A percentile compares a stretch with the other conserved stretches of the same genome.
These are phyloP conservation scores for Borealophlyctis nickersoniae DNA, from an alignment of 192 early-diverging fungal species.

Conservation along the genomic window DNA sequence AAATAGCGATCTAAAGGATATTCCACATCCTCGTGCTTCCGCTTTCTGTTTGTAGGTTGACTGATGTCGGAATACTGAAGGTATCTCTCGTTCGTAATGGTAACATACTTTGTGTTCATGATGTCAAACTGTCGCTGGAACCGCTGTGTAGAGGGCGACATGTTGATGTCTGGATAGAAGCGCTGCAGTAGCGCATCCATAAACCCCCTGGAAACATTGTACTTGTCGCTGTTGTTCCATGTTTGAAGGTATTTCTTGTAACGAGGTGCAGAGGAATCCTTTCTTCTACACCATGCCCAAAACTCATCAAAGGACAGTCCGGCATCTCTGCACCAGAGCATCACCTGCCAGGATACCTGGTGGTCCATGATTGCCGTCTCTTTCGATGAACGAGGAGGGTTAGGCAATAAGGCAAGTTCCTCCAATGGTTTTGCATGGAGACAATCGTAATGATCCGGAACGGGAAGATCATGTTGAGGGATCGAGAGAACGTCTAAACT, in stretches of 20 bases:
- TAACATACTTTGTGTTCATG: background rate
- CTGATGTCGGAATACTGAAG: background rate
- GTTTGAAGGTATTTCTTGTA: slow-evolving; percentile 3
- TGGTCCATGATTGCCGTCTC: background rate
- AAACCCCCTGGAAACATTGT: background rate
- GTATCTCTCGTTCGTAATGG: background rate
- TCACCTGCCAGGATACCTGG: background rate
- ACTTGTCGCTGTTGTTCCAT: slow-evolving; percentile 1
- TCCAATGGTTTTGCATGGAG: background rate
- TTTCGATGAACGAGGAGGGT: background rate
- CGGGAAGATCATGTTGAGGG: slow-evolving; percentile 4
- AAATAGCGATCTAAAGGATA: background rate
- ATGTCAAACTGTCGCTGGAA: slow-evolving; percentile 4
- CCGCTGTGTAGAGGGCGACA: background rate
- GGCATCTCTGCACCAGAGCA: slow-evolving; percentile 9
- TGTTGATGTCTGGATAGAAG: slow-evolving; percentile 5
- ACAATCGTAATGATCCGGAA: slow-evolving; percentile 11
- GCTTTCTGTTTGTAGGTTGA: background rate
- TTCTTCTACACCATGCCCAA: slow-evolving; percentile 10
- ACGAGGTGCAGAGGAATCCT: background rate
- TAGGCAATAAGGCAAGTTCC: slow-evolving; percentile 9
- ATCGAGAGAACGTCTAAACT: background rate
- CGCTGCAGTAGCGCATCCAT: slow-evolving; percentile 7
- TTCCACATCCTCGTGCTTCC: background rate
- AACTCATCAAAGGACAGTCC: slow-evolving; percentile 9